Conservation (phyloP, 140 eudicot species). For the Flaveria floridana region DNA sequence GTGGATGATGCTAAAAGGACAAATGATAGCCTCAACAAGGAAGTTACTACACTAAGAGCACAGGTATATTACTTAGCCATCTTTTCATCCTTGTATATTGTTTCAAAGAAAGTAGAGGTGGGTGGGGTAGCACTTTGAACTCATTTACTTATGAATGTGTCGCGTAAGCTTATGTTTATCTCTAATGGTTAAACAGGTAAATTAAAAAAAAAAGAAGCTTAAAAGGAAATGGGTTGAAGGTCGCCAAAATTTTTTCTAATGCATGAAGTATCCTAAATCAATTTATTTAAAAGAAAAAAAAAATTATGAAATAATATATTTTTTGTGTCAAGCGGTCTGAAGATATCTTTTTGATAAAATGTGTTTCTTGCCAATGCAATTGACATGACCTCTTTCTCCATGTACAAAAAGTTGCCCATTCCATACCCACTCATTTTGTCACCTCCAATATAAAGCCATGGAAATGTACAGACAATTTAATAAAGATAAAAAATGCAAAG, state of each 20-base stretch:
- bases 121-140: neutral
- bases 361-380: neutral
- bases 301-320: neutral
- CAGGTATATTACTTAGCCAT: slow-evolving; percentile 51
- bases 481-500: neutral
- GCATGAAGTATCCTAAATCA: neutral
- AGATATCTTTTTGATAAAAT: neutral
- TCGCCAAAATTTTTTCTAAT: neutral
- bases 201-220: neutral
- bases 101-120: slow-evolving; percentile 7
- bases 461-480: neutral
- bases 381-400: neutral
- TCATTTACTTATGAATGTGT: neutral
- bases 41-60: slow-evolving; percentile 57
- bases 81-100: slow-evolving; percentile 5
- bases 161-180: neutral
- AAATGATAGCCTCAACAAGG: slow-evolving; percentile 58
- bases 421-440: neutral
- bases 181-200: neutral
- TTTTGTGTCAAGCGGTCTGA: neutral
- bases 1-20: slow-evolving; percentile 49
- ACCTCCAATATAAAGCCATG: neutral
- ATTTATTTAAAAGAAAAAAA: neutral
- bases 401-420: neutral
- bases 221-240: neutral